Evolutionary conservation across 257 asterid species (phyloP), one percentile per base, ranked within the genome.

Genomic region (Marsdenia floribunda): DNA sequence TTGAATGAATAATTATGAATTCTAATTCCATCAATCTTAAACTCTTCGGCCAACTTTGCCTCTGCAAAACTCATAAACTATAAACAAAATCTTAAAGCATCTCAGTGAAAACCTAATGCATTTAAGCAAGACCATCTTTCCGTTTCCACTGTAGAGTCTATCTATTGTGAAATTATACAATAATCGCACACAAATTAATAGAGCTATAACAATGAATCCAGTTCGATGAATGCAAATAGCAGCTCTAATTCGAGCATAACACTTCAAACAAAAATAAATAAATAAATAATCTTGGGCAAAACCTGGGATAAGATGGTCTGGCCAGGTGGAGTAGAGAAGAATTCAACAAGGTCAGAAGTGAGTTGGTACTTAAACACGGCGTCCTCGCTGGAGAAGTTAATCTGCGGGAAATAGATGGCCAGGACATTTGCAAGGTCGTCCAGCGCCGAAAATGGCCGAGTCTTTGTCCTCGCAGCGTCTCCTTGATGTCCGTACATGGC

Each of bases 301-400:
- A 71, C 98, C 98, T 91, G 94, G 74, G 80, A 76, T 78, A 86
- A 66, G 70, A 88, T 78, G 35, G 73, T 81, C 44, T 82, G 81
- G 5, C 88, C 91, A 38, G 78, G 79, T 63, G 86, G 80, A 75
- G 87, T 75, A 61, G 96, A 91, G 87, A 94, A 90, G 85, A 91
- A 89, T 59, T 67, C 75, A 69, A 83, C 75, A 64, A 94, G 93
- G 10, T 86, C 84, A 73, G 97, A 86, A 26, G 93, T 78, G 79
- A 94, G 93, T n/a, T 70, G 79, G 76, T 80, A 57, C 75, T 73
- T 79, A 64, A 78, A 76, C 74, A 85, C 87, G 49, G 88, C 81
- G n/a, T 87, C 95, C 35, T 85, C 90, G 70, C 64, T 61, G 16
- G 87, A 72, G 42, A 76, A 71, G 22, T 80, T 84, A 76, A 73